Base-by-base conservation (phyloP, 495 filamentous ascomycete genomes). In the Tuber melanosporum region DNA sequence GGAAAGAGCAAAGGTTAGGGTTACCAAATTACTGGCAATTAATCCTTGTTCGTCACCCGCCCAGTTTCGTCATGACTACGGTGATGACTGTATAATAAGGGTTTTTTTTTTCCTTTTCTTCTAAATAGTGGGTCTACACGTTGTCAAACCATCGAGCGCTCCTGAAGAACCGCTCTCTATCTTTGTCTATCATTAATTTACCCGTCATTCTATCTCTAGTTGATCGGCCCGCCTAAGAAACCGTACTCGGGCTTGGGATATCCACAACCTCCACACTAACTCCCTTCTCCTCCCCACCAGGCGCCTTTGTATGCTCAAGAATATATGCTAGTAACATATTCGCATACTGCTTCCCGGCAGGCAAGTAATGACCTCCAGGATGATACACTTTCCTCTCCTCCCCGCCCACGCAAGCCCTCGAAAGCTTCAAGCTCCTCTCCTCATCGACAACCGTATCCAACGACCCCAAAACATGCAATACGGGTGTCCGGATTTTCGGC, bases 281-380 rank as follows among this genome's bases (percentile, higher is more conserved):
- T 78, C 88, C 89, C 43, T 85, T 85, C 57, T 82, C 85, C 73
- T 86, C 84, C 82, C 87, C 85, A 73, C 85, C 45, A 66, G 82
- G 75, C 26, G 72, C 79, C 73, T 86, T 78, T 36, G 62, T 74
- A 26, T 77, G 20, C 19, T 80, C 72, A 49, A 76, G 12, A 62
- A 98, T 88, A 85, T 97, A 99, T 43, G 87, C 88, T 57, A 91
- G 90, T 72, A 95, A 84, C 71, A 89, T 90, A 86, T 90, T 90
- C 57, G 92, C 89, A 88, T 91, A 97, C 77, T 92, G 90, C 85
- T 91, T 91, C 80, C 89, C 88, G 73, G 92, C 90, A 0, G 95
- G 95, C 82, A 99, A 86, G 83, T 95, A 97, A 84, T 99, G 95
- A 0, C 95, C 95, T 20, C 95, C 95, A 3, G 95, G 95, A 86